phyloP scores from a whole-genome alignment of 192 early-diverging fungal genomes.

The Backusella macrospora region DNA sequence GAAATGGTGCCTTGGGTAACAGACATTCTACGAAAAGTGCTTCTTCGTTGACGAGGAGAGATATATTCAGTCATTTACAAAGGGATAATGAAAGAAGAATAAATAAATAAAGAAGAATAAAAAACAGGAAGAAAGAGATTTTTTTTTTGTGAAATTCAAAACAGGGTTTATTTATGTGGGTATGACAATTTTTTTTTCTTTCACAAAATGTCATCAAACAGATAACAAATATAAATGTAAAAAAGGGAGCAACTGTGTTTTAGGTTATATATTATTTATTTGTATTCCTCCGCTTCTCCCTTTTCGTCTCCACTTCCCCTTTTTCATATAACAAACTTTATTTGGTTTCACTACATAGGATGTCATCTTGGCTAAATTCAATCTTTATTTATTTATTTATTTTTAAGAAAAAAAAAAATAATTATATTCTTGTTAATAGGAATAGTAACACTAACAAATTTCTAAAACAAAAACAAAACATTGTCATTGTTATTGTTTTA shows the following conservation, averaged over 20 bases:
- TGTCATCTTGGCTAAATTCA: neutral
- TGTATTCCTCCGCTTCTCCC: slow-evolving; percentile 13
- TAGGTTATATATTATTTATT: neutral
- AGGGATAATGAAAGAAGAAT: neutral
- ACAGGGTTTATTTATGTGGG: neutral
- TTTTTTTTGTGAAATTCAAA: neutral
- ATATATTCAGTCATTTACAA: neutral
- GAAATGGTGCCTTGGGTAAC: slow-evolving; percentile 3
- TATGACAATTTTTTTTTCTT: neutral
- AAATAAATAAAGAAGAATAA: neutral
- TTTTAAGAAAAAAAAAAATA: neutral
- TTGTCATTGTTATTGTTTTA: neutral
- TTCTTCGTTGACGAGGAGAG: neutral
- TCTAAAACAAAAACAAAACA: neutral
- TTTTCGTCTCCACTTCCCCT: neutral
- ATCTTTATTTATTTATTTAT: neutral
- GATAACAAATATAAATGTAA: neutral
- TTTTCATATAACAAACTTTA: neutral
- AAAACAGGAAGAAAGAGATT: neutral
- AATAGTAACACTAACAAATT: neutral
- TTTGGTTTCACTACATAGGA: neutral
- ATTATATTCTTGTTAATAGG: neutral
- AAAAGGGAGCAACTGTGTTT: slow-evolving; percentile 1
- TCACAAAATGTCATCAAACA: slow-evolving; percentile 2
- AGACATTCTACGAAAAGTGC: neutral